Base-by-base conservation (phyloP, 441 rosid species). In the Jatropha podagrica region DNA sequence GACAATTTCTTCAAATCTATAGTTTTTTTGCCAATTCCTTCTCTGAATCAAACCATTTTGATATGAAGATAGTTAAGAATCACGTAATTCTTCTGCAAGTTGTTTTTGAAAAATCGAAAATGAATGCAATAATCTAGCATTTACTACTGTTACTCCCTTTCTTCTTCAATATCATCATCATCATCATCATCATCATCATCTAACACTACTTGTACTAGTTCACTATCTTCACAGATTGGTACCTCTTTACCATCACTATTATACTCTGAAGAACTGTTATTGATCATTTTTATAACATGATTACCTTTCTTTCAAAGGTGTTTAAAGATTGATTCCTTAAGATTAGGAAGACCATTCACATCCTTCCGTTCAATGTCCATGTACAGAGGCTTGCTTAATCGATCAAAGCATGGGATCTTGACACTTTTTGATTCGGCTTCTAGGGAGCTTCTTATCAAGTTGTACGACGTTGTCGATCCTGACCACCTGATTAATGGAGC, bases 401-500 rank as follows among this genome's bases (percentile, higher is more conserved):
- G 8, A 38, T 40, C 48, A 18, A 64, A 17, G 37, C n/a, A 14
- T 4, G 40, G 15, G 2, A 40, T 37, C 18, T 44, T 66, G 12
- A 42, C 5, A n/a, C 37, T 59, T 9, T 40, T 17, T 7, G n/a
- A 9, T 11, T 26, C 9, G 9, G 9, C 3, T 63, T 7, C 4
- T 13, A 66, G 8, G 62, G 71, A 71, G 44, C 4, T 44, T 10
- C 12, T 65, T 15, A 77, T 62, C 1, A 81, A 38, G 55, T 46
- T 77, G 54, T 70, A 71, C 0, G 77, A 74, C 10, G 73, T 76
- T n/a, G 74, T 71, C 17, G 23, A 32, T 20, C 8, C 42, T 1
- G 67, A 60, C 46, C 78, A 76, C 20, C 71, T 40, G 23, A 23
- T 23, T 23, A 23, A 23, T 23, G 23, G 23, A 23, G 23, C 0